Evolutionary conservation across 148 eudicot genomes (phyloP).

Genomic region (Persicaria maculosa): DNA sequence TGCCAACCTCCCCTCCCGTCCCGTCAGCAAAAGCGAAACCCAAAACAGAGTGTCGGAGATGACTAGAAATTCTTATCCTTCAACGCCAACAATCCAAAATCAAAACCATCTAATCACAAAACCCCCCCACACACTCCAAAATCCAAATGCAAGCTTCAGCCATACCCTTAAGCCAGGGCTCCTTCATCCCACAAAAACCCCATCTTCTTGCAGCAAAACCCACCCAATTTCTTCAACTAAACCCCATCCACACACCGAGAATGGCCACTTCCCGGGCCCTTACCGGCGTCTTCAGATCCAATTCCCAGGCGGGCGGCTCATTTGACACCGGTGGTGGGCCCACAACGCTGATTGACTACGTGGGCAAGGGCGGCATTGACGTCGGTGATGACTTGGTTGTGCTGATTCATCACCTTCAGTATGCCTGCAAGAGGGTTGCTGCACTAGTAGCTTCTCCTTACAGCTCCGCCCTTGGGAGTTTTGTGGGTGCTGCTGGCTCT

Average conservation of each 20-base stretch:
- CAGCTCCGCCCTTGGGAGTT: slow-evolving; percentile 39
- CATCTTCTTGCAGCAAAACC: slow-evolving; percentile 18
- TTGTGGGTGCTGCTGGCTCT: slow-evolving; percentile 20
- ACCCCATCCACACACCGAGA: slow-evolving; percentile 17
- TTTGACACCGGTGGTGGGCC: slow-evolving; percentile 21
- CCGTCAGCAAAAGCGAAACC: too few species aligned
- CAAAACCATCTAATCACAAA: neutral
- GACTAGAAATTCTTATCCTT: neutral
- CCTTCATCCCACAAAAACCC: slow-evolving; percentile 30
- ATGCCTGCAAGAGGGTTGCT: slow-evolving; percentile 82
- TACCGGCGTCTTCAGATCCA: slow-evolving; percentile 28
- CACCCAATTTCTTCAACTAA: slow-evolving; percentile 14
- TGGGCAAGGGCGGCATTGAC: slow-evolving; percentile 55
- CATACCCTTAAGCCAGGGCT: slow-evolving; percentile 5
- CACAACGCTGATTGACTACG: slow-evolving; percentile 57
- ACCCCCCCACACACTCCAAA: neutral
- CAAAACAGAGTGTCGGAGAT: neutral
- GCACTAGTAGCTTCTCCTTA: slow-evolving; percentile 87
- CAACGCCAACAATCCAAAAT: neutral
- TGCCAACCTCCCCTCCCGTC: too few species aligned
- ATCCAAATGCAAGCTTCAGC: slow-evolving; percentile 10
- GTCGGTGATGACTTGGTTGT: slow-evolving; percentile 78
- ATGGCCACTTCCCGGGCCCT: slow-evolving; percentile 30
- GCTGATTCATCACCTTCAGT: slow-evolving; percentile 69
- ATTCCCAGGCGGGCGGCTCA: slow-evolving; percentile 26